Conservation (phyloP, 2,329 filamentous ascomycete genomes). For the Talaromyces sp. region DNA sequence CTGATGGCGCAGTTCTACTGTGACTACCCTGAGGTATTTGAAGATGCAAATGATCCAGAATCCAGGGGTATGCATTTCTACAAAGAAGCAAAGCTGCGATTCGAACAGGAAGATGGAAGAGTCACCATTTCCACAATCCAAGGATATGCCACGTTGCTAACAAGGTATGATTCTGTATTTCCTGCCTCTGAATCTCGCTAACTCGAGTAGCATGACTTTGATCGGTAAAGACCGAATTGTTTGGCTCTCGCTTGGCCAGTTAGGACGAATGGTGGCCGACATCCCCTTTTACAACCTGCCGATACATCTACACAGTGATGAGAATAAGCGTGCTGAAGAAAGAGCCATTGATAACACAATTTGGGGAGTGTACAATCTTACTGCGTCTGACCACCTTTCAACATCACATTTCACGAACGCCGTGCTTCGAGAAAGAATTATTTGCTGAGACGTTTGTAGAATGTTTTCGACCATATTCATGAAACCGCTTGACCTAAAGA, state of each 20-base stretch:
- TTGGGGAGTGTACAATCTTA: conserved; percentile 19
- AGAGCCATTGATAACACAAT: conserved; percentile 16
- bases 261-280: conserved; percentile 26
- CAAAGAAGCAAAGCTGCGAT: conserved; percentile 30
- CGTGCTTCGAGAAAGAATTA: not conserved
- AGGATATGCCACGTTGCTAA: conserved; percentile 29
- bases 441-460: conserved; percentile 17
- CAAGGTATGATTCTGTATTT: conserved; percentile 24
- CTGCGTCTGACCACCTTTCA: conserved; percentile 16
- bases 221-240: conserved; percentile 32
- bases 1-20: conserved; percentile 26
- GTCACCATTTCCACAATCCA: conserved; percentile 31
- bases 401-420: not conserved
- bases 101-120: conserved; percentile 30
- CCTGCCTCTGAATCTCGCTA: not conserved
- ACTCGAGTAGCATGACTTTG: conserved; percentile 27
- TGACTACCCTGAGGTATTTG: conserved; percentile 26
- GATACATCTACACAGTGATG: conserved; percentile 18
- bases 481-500: conserved; percentile 16
- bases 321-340: conserved; percentile 19
- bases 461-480: conserved; percentile 18
- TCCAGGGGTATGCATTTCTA: conserved; percentile 32
- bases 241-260: conserved; percentile 29
- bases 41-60: conserved; percentile 19
- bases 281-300: conserved; percentile 20